Percentiles rank a stretch among this genome's conserved stretches.
These are phyloP conservation scores for Candida bentonensis DNA, from an alignment of 805 yeast species.

Conservation along the genomic window DNA sequence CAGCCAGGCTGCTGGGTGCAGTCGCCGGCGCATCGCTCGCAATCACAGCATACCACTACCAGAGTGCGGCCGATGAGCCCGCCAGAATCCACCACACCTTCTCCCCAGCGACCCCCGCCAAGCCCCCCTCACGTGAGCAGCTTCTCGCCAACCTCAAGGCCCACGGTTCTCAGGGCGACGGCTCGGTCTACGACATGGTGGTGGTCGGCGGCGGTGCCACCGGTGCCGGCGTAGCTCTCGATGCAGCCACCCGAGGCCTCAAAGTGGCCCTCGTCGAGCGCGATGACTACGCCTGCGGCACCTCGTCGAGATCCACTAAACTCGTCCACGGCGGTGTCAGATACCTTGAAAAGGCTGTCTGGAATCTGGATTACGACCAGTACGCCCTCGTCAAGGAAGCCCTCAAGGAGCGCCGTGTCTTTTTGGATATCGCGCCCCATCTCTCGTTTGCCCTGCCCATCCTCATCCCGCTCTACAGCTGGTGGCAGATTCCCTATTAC, in stretches of 20 bases:
- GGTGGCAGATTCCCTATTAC: slow-evolving; percentile 94
- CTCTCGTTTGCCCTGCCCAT: slow-evolving; percentile 76
- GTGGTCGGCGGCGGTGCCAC: slow-evolving; percentile 95
- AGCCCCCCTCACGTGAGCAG: slow-evolving; percentile 17
- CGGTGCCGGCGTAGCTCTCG: slow-evolving; percentile 87
- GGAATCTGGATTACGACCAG: slow-evolving; percentile 83
- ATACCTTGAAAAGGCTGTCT: slow-evolving; percentile 86
- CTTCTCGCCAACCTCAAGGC: slow-evolving; percentile 13
- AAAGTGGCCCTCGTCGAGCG: slow-evolving; percentile 79
- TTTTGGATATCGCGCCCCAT: slow-evolving; percentile 86
- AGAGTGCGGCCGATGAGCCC: neutral
- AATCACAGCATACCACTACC: no score
- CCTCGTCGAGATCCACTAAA: slow-evolving; percentile 87
- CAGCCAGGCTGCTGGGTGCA: no score
- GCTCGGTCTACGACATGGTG: slow-evolving; percentile 53
- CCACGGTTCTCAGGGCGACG: slow-evolving; percentile 12
- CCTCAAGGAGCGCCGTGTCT: slow-evolving; percentile 70
- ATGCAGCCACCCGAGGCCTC: slow-evolving; percentile 81
- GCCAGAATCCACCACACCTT: slow-evolving; percentile 3
- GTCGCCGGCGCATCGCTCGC: no score
- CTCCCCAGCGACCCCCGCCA: slow-evolving; percentile 13
- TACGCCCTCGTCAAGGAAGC: slow-evolving; percentile 82
- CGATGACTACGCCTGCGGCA: slow-evolving; percentile 83
- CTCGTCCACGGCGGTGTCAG: slow-evolving; percentile 98
- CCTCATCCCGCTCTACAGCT: slow-evolving; percentile 88